Conservation (phyloP, 2,329 filamentous ascomycete genomes). For the Zymoseptoria passerinii region DNA sequence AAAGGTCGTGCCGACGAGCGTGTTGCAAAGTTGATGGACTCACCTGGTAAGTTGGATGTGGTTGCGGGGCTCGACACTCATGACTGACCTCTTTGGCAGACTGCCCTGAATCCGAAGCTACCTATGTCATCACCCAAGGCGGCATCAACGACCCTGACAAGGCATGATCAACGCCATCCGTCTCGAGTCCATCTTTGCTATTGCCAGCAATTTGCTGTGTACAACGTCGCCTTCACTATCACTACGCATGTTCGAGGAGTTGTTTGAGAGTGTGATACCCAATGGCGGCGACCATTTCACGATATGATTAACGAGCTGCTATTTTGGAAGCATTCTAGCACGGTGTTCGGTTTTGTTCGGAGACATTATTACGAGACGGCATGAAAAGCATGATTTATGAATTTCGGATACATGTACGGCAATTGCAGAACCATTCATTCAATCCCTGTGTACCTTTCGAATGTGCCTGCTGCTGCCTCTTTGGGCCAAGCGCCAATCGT, state of each 20-base stretch:
- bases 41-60: constrained; percentile 44
- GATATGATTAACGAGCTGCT: not conserved
- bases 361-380: not conserved
- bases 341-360: not conserved
- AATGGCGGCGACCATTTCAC: not conserved
- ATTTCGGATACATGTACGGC: not conserved
- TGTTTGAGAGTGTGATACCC: not conserved
- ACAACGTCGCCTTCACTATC: not conserved
- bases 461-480: not conserved
- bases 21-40: constrained; percentile 61
- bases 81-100: constrained; percentile 38
- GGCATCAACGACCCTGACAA: constrained; percentile 62
- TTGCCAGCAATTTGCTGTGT: not conserved
- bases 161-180: constrained; percentile 29
- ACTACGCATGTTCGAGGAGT: not conserved
- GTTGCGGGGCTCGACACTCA: not conserved
- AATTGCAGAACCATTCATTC: not conserved
- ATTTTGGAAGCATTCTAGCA: not conserved
- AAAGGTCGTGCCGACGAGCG: constrained; percentile 63
- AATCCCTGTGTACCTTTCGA: not conserved
- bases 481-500: not conserved
- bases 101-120: constrained; percentile 60
- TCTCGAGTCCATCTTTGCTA: not conserved
- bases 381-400: not conserved
- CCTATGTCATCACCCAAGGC: constrained; percentile 61